Conservation (phyloP, 495 filamentous ascomycete genomes). For the Penicillium nucicola region DNA sequence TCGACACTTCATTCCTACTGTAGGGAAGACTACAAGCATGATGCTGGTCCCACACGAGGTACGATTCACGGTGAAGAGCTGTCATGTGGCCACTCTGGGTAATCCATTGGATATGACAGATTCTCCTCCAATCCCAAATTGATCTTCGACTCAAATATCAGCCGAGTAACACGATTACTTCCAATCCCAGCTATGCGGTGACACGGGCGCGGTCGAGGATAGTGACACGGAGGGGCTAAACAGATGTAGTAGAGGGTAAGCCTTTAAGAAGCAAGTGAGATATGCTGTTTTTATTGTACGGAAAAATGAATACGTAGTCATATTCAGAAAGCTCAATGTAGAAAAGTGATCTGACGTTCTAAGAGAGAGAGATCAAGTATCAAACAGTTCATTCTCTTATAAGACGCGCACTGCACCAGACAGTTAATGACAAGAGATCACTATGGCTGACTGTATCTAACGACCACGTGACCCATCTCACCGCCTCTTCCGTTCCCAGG, state of each 20-base stretch:
- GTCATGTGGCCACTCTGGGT: not conserved
- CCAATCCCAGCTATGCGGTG: slow-evolving; percentile 12
- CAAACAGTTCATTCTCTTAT: too few species aligned
- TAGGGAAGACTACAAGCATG: not conserved
- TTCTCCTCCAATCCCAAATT: slow-evolving; percentile 3
- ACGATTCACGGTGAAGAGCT: slow-evolving; percentile 5
- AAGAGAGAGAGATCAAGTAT: too few species aligned
- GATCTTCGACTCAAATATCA: not conserved
- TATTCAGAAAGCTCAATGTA: too few species aligned
- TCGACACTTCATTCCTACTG: too few species aligned
- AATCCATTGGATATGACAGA: not conserved
- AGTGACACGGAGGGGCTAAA: not conserved
- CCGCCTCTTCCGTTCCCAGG: slow-evolving; percentile 30
- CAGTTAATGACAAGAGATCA: not conserved
- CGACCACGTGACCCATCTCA: slow-evolving; percentile 34
- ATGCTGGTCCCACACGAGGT: slow-evolving; percentile 7
- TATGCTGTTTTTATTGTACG: too few species aligned
- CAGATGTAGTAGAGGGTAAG: too few species aligned
- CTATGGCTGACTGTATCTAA: not conserved
- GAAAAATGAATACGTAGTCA: too few species aligned
- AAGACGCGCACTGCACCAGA: too few species aligned
- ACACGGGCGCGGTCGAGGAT: slow-evolving; percentile 1
- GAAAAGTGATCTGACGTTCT: too few species aligned
- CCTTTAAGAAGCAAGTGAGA: too few species aligned
- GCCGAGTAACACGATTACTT: slow-evolving; percentile 3